Evolutionary conservation across 805 yeast species (phyloP), one percentile per base, ranked within the genome.

Genomic region (Saturnispora kantuleensis): DNA sequence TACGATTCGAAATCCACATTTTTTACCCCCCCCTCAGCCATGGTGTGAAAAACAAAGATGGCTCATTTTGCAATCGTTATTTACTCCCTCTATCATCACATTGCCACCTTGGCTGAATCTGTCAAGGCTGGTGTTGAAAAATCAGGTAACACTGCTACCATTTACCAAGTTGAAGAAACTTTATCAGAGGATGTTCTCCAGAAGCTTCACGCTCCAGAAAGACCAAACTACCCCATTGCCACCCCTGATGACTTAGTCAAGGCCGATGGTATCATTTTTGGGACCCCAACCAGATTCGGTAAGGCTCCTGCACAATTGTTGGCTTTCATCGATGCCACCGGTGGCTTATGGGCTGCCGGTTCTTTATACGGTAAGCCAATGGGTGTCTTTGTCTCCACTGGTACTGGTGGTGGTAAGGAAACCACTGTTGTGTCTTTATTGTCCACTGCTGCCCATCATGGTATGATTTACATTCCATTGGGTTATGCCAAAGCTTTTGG

Each of bases 351-450:
- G 95, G 86, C 82, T 39, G 42, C 59, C 15, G 90, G 93, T 58
- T 76, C 78, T 28, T 68, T 84, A 50, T 68, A 73, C 60, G 89
- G 88, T 54, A 85, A 85, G 67, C 77, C 77, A 49, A 86, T 77
- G 33, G 87, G 84, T 56, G 57, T 80, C 55, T 86, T 86, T 59
- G 77, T 76, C 46, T 74, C 85, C 43, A 80, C 88, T 35, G 86
- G 88, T 57, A 69, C 86, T 45, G 89, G 90, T 56, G 93, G 94
- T 57, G 94, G 94, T 59, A 87, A 81, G 64, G 95, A 86, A 67
- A 61, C 71, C 39, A 82, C 94, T 16, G 67, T 76, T 50, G 70
- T 79, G 52, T 81, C 77, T 68, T 60, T 81, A 17, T 58, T 86
- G 52, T 76, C 89, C 11, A 68, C 70, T 44, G 69, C 81, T 48